phyloP scores from a whole-genome alignment of 2,329 filamentous ascomycete species.

The Waltergamsia citrina region DNA sequence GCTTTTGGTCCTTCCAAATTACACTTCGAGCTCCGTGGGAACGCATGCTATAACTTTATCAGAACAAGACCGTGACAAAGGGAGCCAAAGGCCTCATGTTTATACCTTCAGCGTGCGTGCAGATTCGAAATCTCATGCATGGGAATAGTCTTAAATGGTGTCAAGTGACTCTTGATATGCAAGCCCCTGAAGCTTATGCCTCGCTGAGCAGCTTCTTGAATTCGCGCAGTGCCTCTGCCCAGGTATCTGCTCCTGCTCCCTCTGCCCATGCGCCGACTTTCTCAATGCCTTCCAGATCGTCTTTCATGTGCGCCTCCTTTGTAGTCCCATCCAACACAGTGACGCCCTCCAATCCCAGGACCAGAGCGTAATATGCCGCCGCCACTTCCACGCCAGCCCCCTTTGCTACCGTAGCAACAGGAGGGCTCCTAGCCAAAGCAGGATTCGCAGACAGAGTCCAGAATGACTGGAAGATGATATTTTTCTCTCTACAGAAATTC shows the following conservation, averaged over 20 bases:
- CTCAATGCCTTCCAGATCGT: slow-evolving; percentile 34
- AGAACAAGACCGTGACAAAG: no score
- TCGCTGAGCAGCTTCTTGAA: slow-evolving; percentile 33
- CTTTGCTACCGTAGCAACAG: slow-evolving; percentile 39
- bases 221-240: slow-evolving; percentile 33
- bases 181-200: no score
- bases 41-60: no score
- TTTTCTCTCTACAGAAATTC: slow-evolving; percentile 29
- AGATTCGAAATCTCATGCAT: no score
- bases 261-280: slow-evolving; percentile 31
- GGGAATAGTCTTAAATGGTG: no score
- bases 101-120: no score
- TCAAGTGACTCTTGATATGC: no score
- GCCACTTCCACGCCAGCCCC: slow-evolving; percentile 19
- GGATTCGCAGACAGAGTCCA: slow-evolving; percentile 43
- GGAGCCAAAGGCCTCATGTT: no score
- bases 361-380: slow-evolving; percentile 35
- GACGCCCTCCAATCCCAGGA: slow-evolving; percentile 33
- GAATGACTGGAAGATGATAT: slow-evolving; percentile 41
- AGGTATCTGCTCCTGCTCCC: slow-evolving; percentile 31
- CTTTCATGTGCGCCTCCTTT: slow-evolving; percentile 34
- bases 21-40: no score
- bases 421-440: slow-evolving; percentile 24
- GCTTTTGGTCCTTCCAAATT: no score
- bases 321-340: slow-evolving; percentile 37